Percentiles rank a stretch among this genome's conserved stretches.
Conservation (phyloP, 257 asterid genomes). For the Gentiana dahurica region DNA sequence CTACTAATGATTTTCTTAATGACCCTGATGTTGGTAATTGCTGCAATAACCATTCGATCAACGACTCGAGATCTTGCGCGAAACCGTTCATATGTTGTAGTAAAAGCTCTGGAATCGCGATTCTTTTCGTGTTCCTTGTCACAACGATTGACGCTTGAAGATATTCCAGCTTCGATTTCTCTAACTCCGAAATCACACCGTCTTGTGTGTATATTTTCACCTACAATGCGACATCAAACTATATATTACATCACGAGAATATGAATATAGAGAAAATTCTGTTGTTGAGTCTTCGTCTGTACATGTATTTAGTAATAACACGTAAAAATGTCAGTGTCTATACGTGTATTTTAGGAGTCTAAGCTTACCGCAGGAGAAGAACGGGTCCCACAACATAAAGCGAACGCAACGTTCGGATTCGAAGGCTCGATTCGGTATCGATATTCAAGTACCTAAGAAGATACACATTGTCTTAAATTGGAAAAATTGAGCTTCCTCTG, state of each 20-base stretch:
- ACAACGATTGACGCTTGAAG: slow-evolving; percentile 75
- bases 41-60: slow-evolving; percentile 65
- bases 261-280: too few relatives aligned
- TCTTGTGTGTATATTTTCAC: slow-evolving; percentile 79
- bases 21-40: slow-evolving; percentile 76
- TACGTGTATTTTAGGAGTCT: too few relatives aligned
- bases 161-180: slow-evolving; percentile 66
- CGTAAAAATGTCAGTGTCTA: too few relatives aligned
- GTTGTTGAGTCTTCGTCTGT: too few relatives aligned
- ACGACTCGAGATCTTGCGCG: slow-evolving; percentile 41
- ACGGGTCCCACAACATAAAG: slow-evolving; percentile 77
- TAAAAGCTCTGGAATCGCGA: slow-evolving; percentile 71
- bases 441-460: slow-evolving; percentile 21
- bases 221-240: slow-evolving; percentile 12
- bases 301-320: too few relatives aligned
- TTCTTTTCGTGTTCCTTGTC: slow-evolving; percentile 29
- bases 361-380: slow-evolving; percentile 84
- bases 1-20: slow-evolving; percentile 64
- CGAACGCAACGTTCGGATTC: slow-evolving; percentile 76
- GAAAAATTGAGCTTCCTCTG: neutral
- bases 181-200: slow-evolving; percentile 55
- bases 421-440: slow-evolving; percentile 52
- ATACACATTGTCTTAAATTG: neutral
- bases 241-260: too few relatives aligned
- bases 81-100: slow-evolving; percentile 53